phyloP scores from a whole-genome alignment of 345 rosid species.

The Hibiscus trionum region DNA sequence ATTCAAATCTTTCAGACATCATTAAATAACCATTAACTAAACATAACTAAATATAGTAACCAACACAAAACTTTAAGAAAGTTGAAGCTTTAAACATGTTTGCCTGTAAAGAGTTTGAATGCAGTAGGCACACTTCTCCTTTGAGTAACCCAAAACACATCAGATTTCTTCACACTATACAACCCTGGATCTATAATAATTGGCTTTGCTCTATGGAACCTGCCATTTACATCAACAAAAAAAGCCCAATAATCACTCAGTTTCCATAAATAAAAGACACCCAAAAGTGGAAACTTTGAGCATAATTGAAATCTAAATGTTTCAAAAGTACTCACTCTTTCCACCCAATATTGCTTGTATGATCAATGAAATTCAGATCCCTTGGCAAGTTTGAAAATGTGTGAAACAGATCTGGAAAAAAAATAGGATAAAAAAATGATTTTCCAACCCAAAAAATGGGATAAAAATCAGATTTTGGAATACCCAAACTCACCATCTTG shows the following conservation, averaged over 20 bases:
- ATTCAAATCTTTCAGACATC: neutral
- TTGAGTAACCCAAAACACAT: conserved; percentile 84
- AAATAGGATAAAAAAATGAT: neutral
- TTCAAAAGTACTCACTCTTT: neutral
- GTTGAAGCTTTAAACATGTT: neutral
- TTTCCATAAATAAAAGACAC: neutral
- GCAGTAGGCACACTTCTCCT: conserved; percentile 97
- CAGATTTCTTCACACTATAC: conserved; percentile 76
- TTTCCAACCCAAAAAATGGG: neutral
- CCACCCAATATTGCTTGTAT: neutral
- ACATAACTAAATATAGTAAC: neutral
- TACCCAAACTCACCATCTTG: conserved; percentile 58
- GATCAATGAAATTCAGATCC: neutral
- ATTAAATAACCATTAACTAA: neutral
- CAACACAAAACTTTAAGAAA: neutral
- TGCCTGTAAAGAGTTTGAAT: conserved; percentile 94
- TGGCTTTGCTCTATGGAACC: conserved; percentile 80
- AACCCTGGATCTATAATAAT: conserved; percentile 83
- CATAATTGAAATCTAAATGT: neutral
- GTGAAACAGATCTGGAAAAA: neutral
- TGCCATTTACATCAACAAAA: conserved; percentile 18
- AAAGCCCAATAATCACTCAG: neutral
- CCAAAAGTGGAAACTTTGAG: neutral
- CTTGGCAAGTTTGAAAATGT: neutral
- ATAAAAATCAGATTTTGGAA: neutral